Percentiles rank a stretch among this genome's conserved stretches.
phyloP scores from a whole-genome alignment of 257 asterid species.

The Thymus mandschuricus region DNA sequence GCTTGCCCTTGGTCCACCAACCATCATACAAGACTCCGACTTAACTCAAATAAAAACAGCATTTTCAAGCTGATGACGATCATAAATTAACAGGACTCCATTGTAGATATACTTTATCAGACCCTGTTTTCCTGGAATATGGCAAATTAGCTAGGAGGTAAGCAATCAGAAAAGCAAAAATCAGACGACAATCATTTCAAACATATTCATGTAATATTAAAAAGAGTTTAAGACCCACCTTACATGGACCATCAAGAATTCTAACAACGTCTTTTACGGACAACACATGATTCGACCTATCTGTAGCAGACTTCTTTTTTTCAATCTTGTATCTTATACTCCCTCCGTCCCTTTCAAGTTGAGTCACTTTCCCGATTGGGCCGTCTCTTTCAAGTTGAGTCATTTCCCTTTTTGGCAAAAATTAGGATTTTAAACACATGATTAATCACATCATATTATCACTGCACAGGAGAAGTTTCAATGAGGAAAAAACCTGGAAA shows the following conservation, averaged over 20 bases:
- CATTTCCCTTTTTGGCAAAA: too few relatives aligned
- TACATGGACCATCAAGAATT: constrained; percentile 87
- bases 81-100: constrained; percentile 77
- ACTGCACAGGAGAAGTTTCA: too few relatives aligned
- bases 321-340: constrained; percentile 73
- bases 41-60: constrained; percentile 93
- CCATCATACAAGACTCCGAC: constrained; percentile 75
- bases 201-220: constrained; percentile 6
- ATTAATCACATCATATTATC: too few relatives aligned
- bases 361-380: too few relatives aligned
- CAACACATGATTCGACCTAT: constrained; percentile 63
- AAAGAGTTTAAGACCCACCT: constrained; percentile 48
- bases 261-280: constrained; percentile 87
- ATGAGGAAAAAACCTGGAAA: constrained; percentile 5
- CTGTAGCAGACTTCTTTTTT: constrained; percentile 63
- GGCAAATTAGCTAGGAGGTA: constrained; percentile 6
- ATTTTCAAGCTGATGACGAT: constrained; percentile 93
- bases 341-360: too few relatives aligned
- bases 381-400: too few relatives aligned
- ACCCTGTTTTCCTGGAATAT: constrained; percentile 75
- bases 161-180: constrained; percentile 19
- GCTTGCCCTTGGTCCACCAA: constrained; percentile 64
- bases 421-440: too few relatives aligned
- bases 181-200: constrained; percentile 3
- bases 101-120: constrained; percentile 78